These are phyloP conservation scores for Capronia coronata DNA, from an alignment of 2,329 filamentous ascomycete species.

Conservation along the genomic window DNA sequence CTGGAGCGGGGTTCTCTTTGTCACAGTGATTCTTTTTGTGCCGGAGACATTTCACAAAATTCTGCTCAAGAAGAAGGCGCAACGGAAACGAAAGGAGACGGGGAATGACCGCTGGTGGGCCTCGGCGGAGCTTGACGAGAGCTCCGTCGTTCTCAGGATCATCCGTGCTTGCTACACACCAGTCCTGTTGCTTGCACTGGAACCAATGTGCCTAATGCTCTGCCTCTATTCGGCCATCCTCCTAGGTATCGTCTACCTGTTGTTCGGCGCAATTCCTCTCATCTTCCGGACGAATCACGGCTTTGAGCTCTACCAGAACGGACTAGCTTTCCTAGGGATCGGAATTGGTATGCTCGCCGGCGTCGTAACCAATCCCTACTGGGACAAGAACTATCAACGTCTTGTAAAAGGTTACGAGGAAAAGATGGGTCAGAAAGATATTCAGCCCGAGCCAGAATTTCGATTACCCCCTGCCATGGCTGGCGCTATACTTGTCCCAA, in stretches of 20 bases:
- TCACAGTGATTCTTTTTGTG: slow-evolving; percentile 62
- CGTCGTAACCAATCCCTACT: slow-evolving; percentile 38
- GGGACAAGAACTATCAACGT: slow-evolving; percentile 12
- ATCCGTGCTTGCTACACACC: slow-evolving; percentile 53
- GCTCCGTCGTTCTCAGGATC: slow-evolving; percentile 59
- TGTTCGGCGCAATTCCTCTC: slow-evolving; percentile 80
- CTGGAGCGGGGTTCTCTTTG: slow-evolving; percentile 62
- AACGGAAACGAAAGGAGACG: slow-evolving; percentile 65
- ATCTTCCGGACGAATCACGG: slow-evolving; percentile 57
- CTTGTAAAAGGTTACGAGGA: slow-evolving; percentile 24
- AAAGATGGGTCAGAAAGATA: slow-evolving; percentile 28
- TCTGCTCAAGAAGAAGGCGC: slow-evolving; percentile 68
- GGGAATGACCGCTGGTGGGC: slow-evolving; percentile 65
- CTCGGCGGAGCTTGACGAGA: slow-evolving; percentile 65
- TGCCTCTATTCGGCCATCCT: slow-evolving; percentile 77
- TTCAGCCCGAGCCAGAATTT: slow-evolving; percentile 46
- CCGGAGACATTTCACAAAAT: slow-evolving; percentile 77
- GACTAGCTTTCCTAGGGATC: slow-evolving; percentile 42
- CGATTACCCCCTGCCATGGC: slow-evolving; percentile 47
- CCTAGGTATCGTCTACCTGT: slow-evolving; percentile 82
- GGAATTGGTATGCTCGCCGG: slow-evolving; percentile 42
- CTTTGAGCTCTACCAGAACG: slow-evolving; percentile 31
- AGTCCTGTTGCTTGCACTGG: slow-evolving; percentile 69
- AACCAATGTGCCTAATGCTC: slow-evolving; percentile 79
- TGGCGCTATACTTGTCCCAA: slow-evolving; percentile 48